Conservation (phyloP, 2,329 filamentous ascomycete genomes). For the Colletotrichum sublineola region DNA sequence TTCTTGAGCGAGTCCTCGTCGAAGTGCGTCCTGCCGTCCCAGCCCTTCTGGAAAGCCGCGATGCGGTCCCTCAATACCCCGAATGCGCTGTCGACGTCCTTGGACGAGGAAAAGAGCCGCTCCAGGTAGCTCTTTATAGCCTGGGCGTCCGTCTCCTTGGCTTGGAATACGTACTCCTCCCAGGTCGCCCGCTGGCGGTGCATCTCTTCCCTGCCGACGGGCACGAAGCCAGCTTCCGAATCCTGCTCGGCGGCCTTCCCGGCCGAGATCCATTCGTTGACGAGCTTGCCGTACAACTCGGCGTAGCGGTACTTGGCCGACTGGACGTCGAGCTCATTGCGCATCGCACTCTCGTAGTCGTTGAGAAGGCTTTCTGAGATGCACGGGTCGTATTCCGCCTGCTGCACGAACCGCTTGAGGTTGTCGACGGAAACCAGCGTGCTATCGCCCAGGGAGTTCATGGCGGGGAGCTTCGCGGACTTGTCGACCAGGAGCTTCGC, state of each 20-base stretch:
- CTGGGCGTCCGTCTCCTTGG: slow-evolving; percentile 58
- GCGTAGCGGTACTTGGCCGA: slow-evolving; percentile 69
- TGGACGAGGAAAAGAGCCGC: slow-evolving; percentile 59
- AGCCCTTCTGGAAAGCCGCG: slow-evolving; percentile 51
- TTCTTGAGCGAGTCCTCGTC: slow-evolving; percentile 47
- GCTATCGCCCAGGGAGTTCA: slow-evolving; percentile 48
- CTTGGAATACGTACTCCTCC: slow-evolving; percentile 68
- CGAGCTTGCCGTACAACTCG: slow-evolving; percentile 66
- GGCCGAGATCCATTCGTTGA: slow-evolving; percentile 65
- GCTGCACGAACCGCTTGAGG: slow-evolving; percentile 65
- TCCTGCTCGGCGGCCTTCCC: slow-evolving; percentile 49
- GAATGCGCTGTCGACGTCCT: slow-evolving; percentile 58
- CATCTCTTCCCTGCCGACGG: slow-evolving; percentile 66
- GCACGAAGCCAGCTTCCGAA: slow-evolving; percentile 56
- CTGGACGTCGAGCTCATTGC: slow-evolving; percentile 61
- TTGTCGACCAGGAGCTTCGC: slow-evolving; percentile 52
- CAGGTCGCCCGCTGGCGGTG: slow-evolving; percentile 65
- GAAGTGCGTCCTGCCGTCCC: slow-evolving; percentile 50
- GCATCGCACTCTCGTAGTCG: slow-evolving; percentile 62
- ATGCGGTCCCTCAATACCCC: slow-evolving; percentile 56
- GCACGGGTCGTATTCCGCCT: slow-evolving; percentile 66
- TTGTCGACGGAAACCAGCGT: slow-evolving; percentile 54
- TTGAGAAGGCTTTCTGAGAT: slow-evolving; percentile 60
- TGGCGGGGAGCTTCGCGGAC: slow-evolving; percentile 52
- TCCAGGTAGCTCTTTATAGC: slow-evolving; percentile 65